Evolutionary conservation across 2,329 filamentous ascomycete species (phyloP).

Genomic region (Exophiala sideris): DNA sequence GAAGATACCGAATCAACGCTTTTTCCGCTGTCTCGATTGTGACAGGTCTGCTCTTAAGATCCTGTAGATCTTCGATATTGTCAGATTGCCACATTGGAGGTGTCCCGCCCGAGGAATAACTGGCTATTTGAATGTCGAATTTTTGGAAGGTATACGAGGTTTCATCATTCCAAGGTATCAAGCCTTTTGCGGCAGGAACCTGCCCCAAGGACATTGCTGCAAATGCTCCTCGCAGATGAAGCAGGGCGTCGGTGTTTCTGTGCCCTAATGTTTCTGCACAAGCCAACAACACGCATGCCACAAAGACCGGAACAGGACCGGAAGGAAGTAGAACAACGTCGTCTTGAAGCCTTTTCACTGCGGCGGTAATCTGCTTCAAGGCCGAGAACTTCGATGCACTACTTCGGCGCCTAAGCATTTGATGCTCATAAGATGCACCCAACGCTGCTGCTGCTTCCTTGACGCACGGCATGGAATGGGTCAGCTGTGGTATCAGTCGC

Average conservation of each 20-base stretch:
- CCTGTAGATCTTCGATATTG: neutral
- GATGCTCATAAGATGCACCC: constrained; percentile 13
- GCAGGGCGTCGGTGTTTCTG: constrained; percentile 2
- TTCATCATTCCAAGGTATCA: neutral
- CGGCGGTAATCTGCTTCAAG: neutral
- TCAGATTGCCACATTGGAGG: neutral
- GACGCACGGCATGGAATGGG: constrained; percentile 1
- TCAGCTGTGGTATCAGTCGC: constrained; percentile 7
- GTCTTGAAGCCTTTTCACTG: constrained; percentile 4
- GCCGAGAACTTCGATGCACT: neutral
- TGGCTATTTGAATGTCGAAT: constrained; percentile 8
- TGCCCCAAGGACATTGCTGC: neutral
- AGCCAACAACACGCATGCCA: constrained; percentile 5
- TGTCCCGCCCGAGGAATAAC: neutral
- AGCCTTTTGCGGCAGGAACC: neutral
- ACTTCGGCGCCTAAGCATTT: constrained; percentile 1
- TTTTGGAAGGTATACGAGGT: constrained; percentile 1
- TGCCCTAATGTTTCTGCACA: constrained; percentile 9
- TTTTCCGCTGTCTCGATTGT: neutral
- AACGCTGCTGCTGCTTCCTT: constrained; percentile 10
- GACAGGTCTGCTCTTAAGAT: neutral
- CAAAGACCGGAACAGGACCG: constrained; percentile 6
- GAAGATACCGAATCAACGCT: neutral
- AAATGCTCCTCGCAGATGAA: constrained; percentile 12
- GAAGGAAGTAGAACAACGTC: constrained; percentile 1